Evolutionary conservation across 306 rosid genomes (phyloP).

Genomic region (Fragaria nilgerrensis): DNA sequence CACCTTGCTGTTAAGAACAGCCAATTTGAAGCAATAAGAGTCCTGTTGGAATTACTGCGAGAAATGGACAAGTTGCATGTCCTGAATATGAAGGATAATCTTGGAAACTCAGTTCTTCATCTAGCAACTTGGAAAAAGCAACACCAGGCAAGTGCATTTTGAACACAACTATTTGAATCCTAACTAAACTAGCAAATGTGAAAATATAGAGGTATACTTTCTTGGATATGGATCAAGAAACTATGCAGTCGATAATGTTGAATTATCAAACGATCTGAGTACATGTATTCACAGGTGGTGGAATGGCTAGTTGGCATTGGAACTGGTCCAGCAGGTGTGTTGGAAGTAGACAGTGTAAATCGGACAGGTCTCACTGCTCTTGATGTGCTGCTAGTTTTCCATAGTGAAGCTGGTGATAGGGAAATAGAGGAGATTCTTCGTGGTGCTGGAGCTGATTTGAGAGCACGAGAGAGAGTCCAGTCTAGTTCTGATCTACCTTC

Average conservation of each 20-base stretch:
- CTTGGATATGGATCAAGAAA: background rate
- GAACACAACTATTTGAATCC: background rate
- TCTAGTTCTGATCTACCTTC: background rate
- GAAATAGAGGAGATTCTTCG: slow-evolving; percentile 29
- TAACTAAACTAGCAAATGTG: background rate
- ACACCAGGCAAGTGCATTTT: slow-evolving; percentile 17
- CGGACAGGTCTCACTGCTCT: slow-evolving; percentile 22
- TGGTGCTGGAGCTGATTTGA: slow-evolving; percentile 9
- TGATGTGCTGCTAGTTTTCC: slow-evolving; percentile 26
- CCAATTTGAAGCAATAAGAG: slow-evolving; percentile 21
- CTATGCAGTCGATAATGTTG: background rate
- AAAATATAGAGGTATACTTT: background rate
- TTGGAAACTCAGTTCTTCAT: slow-evolving; percentile 32
- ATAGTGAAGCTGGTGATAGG: slow-evolving; percentile 32
- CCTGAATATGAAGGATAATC: slow-evolving; percentile 17
- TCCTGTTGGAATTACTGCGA: slow-evolving; percentile 3
- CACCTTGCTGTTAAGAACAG: slow-evolving; percentile 27
- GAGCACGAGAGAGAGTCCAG: background rate
- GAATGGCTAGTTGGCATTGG: slow-evolving; percentile 21
- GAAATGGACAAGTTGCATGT: slow-evolving; percentile 11
- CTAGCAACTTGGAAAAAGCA: slow-evolving; percentile 30
- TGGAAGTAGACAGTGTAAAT: slow-evolving; percentile 19
- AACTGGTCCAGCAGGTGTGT: background rate
- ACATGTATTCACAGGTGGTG: slow-evolving; percentile 18
- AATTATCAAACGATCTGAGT: background rate